These are phyloP conservation scores for Scheffersomyces stipitis DNA, from an alignment of 805 yeast genomes.

Conservation along the genomic window DNA sequence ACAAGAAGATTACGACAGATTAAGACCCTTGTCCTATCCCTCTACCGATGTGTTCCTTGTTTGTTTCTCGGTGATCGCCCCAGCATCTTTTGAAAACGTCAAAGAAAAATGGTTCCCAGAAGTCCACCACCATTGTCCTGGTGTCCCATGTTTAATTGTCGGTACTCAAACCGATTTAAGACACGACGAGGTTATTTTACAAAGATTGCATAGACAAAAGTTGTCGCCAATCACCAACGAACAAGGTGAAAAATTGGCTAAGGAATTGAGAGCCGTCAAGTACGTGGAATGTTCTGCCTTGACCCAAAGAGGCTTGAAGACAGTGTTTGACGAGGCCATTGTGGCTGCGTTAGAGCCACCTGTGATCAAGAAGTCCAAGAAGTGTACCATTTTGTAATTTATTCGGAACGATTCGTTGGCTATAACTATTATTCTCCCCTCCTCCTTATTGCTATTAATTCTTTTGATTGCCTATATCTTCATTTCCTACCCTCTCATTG, in stretches of 20 bases:
- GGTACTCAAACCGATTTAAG: conserved; percentile 97
- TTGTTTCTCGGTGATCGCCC: conserved; percentile 95
- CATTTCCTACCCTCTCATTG: too few species aligned
- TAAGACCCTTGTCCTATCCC: conserved; percentile 95
- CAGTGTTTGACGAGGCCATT: conserved; percentile 98
- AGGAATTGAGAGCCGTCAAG: conserved; percentile 91
- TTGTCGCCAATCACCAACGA: conserved; percentile 82
- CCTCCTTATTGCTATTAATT: too few species aligned
- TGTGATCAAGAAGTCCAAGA: conserved; percentile 74
- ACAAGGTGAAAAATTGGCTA: conserved; percentile 89
- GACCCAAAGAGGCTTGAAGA: conserved; percentile 94
- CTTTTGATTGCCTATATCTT: too few species aligned
- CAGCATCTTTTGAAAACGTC: conserved; percentile 96
- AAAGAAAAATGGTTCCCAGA: conserved; percentile 99
- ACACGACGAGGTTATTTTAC: conserved; percentile 87
- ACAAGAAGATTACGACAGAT: conserved; percentile 97
- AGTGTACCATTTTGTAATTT: conserved; percentile 76
- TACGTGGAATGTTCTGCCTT: conserved; percentile 97
- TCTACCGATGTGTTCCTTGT: conserved; percentile 96
- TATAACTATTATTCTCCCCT: too few species aligned
- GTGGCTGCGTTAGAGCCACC: conserved; percentile 99
- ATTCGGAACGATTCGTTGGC: background rate
- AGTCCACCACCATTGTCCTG: conserved; percentile 95
- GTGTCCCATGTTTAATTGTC: conserved; percentile 93
- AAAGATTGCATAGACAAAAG: conserved; percentile 87